phyloP scores from a whole-genome alignment of 2,329 filamentous ascomycete genomes.

The Clarireedia hainanense region DNA sequence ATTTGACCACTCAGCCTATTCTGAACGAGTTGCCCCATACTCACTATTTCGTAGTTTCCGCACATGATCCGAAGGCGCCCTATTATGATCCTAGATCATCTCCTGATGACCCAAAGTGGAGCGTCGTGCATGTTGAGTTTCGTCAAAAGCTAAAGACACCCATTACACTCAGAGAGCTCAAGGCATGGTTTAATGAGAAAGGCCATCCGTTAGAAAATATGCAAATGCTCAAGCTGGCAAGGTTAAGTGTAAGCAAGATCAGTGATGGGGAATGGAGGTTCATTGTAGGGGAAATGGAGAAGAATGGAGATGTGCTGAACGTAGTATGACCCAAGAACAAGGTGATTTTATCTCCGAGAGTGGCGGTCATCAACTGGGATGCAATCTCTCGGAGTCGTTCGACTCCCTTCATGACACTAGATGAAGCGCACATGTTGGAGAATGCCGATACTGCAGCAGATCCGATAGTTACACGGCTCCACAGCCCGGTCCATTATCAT shows the following conservation, averaged over 20 bases:
- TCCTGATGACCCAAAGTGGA: constrained; percentile 69
- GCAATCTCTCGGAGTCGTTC: too few relatives aligned
- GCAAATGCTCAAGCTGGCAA: constrained; percentile 75
- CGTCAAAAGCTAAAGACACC: constrained; percentile 69
- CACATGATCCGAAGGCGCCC: constrained; percentile 62
- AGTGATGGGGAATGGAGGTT: constrained; percentile 51
- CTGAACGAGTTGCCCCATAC: neutral
- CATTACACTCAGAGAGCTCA: constrained; percentile 65
- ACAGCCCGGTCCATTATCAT: too few relatives aligned
- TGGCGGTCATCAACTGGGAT: too few relatives aligned
- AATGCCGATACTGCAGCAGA: too few relatives aligned
- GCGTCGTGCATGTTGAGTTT: constrained; percentile 81
- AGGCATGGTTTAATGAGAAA: constrained; percentile 48
- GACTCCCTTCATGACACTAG: too few relatives aligned
- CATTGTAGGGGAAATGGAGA: constrained; percentile 4
- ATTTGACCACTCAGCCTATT: constrained; percentile 12
- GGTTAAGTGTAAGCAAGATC: constrained; percentile 73
- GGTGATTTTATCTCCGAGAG: neutral
- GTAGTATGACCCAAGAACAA: neutral
- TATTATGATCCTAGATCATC: constrained; percentile 80
- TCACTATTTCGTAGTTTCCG: constrained; percentile 32
- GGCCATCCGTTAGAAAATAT: constrained; percentile 58
- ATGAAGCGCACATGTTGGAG: too few relatives aligned
- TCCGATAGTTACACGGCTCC: too few relatives aligned
- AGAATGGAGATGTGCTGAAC: constrained; percentile 10